These are phyloP conservation scores for Penicillium nordicum DNA, from an alignment of 2,329 filamentous ascomycete species.

Conservation along the genomic window DNA sequence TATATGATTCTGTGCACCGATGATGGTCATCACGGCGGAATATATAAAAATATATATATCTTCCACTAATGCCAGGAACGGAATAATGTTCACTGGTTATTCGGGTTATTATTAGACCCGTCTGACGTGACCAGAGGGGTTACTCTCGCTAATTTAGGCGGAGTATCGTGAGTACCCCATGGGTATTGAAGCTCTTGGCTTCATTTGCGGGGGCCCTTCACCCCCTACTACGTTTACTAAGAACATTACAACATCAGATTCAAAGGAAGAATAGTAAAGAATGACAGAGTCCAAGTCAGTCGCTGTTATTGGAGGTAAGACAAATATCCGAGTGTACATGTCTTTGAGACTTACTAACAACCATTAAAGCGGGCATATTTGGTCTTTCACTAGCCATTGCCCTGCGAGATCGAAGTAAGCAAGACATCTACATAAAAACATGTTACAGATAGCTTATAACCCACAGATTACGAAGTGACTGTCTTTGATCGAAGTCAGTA, in stretches of 20 bases:
- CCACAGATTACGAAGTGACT: slow-evolving; percentile 9
- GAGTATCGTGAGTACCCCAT: not conserved
- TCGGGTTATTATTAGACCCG: not conserved
- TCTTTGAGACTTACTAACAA: not conserved
- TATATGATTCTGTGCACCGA: not conserved
- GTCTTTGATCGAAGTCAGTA: slow-evolving; percentile 16
- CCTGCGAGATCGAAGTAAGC: slow-evolving; percentile 13
- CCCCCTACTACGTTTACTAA: not conserved
- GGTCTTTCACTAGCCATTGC: slow-evolving; percentile 16
- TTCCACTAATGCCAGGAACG: fast-evolving
- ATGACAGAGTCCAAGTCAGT: slow-evolving; percentile 13
- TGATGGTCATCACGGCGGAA: not conserved
- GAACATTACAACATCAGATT: not conserved
- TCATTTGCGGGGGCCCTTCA: not conserved
- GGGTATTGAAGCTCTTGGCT: not conserved
- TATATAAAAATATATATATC: not conserved
- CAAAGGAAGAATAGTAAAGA: not conserved
- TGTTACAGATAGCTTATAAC: not conserved
- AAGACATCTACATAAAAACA: not conserved
- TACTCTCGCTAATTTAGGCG: not conserved
- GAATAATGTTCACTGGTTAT: too few relatives aligned
- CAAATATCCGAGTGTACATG: not conserved
- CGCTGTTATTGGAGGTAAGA: slow-evolving; percentile 15
- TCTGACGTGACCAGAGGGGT: not conserved
- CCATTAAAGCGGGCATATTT: slow-evolving; percentile 12